A percentile compares a stretch with the other conserved stretches of the same genome.
Evolutionary conservation across 768 basidiomycete genomes (phyloP).

Genomic region (Termitomyces sp.): DNA sequence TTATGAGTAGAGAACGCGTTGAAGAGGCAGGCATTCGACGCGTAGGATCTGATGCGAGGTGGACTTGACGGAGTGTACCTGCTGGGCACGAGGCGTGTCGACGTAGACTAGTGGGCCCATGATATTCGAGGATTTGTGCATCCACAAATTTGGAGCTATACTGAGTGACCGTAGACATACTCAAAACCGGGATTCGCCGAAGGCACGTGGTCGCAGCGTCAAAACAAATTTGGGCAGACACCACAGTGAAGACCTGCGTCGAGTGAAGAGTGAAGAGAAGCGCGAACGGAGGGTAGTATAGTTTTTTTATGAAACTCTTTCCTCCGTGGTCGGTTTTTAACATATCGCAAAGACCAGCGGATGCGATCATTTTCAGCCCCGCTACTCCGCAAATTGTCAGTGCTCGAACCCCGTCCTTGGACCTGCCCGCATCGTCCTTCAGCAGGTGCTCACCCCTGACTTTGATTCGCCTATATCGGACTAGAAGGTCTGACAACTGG

Average conservation of each 20-base stretch:
- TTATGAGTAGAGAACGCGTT: not conserved
- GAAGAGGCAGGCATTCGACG: not conserved
- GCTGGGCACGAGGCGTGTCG: conserved; percentile 2
- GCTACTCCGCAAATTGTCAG: not conserved
- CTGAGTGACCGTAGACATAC: not conserved
- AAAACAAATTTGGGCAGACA: not conserved
- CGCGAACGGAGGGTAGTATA: no score
- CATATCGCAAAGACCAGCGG: not conserved
- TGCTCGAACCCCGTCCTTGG: not conserved
- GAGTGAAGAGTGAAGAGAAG: no score
- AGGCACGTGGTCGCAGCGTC: not conserved
- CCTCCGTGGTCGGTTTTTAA: not conserved
- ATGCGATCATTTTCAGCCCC: not conserved
- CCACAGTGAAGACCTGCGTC: not conserved
- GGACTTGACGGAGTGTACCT: not conserved
- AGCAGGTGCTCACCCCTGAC: not conserved
- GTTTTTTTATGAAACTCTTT: no score
- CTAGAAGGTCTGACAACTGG: not conserved
- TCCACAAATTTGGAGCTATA: not conserved
- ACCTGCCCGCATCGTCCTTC: not conserved
- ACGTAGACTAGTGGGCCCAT: not conserved
- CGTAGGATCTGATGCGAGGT: not conserved
- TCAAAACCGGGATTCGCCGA: not conserved
- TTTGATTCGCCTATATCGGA: not conserved
- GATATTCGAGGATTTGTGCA: not conserved